Evolutionary conservation across 2,329 filamentous ascomycete genomes (phyloP).

Genomic region (Penicillium vulpinum): DNA sequence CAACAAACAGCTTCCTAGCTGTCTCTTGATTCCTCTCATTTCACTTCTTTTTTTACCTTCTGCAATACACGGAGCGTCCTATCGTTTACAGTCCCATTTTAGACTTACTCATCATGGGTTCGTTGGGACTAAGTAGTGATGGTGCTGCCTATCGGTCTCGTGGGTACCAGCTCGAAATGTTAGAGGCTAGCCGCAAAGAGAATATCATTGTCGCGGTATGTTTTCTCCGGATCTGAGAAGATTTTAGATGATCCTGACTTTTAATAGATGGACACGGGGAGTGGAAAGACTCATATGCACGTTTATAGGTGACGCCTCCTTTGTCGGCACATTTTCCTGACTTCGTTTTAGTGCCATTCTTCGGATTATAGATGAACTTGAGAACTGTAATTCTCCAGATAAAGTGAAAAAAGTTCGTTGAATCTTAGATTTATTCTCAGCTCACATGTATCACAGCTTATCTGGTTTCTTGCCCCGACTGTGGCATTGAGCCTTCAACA

Average conservation of each 20-base stretch:
- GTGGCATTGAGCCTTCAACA: slow-evolving; percentile 69
- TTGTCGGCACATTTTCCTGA: neutral
- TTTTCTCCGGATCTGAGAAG: neutral
- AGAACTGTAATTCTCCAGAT: slow-evolving; percentile 47
- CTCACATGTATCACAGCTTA: slow-evolving; percentile 33
- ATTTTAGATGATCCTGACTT: neutral
- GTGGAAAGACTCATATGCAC: slow-evolving; percentile 76
- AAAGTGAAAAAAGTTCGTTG: slow-evolving; percentile 53
- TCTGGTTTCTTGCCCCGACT: slow-evolving; percentile 75
- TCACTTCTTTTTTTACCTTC: neutral
- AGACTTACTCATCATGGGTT: neutral
- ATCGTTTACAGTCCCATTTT: neutral
- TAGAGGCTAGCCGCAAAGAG: slow-evolving; percentile 64
- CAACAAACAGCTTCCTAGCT: neutral
- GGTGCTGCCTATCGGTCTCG: slow-evolving; percentile 37
- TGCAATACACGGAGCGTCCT: neutral
- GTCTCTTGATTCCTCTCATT: neutral
- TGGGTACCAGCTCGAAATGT: slow-evolving; percentile 75
- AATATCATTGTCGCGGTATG: slow-evolving; percentile 72
- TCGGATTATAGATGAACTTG: slow-evolving; percentile 66
- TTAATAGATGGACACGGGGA: slow-evolving; percentile 73
- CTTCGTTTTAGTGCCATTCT: slow-evolving; percentile 59
- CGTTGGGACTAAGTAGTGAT: neutral
- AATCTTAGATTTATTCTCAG: neutral
- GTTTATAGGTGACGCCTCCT: slow-evolving; percentile 24